phyloP scores from a whole-genome alignment of 2,329 filamentous ascomycete species.

The Arthrinium puccinioides region DNA sequence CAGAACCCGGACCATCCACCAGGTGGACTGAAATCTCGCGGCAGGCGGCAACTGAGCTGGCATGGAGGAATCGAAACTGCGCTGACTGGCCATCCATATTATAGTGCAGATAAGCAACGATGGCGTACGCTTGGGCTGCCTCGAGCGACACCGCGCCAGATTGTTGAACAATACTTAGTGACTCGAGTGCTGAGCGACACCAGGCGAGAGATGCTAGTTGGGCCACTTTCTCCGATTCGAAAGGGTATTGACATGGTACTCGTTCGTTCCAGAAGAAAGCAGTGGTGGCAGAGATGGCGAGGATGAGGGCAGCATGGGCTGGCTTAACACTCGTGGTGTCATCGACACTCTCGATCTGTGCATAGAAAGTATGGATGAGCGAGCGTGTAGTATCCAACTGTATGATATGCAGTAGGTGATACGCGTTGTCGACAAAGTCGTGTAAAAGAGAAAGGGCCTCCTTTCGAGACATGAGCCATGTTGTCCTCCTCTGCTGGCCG shows the following conservation, averaged over 20 bases:
- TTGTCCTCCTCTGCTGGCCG: not conserved
- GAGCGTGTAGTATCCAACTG: constrained; percentile 15
- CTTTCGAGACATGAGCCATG: constrained; percentile 12
- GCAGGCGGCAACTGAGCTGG: constrained; percentile 19
- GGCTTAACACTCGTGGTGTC: constrained; percentile 7
- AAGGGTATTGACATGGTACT: constrained; percentile 2
- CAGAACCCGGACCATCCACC: constrained; percentile 24
- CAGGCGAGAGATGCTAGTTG: constrained; percentile 9
- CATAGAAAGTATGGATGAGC: constrained; percentile 13
- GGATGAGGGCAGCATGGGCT: constrained; percentile 15
- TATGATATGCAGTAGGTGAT: constrained; percentile 17
- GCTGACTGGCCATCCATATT: constrained; percentile 29
- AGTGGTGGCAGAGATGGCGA: constrained; percentile 19
- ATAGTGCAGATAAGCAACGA: constrained; percentile 29
- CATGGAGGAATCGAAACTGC: constrained; percentile 22
- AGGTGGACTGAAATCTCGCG: constrained; percentile 30
- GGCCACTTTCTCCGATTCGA: constrained; percentile 12
- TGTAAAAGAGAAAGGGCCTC: constrained; percentile 18
- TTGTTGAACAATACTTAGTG: constrained; percentile 26
- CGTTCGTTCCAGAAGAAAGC: constrained; percentile 19
- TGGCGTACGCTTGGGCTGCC: constrained; percentile 27
- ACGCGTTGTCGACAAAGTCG: constrained; percentile 19
- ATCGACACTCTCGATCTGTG: constrained; percentile 3
- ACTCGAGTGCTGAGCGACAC: constrained; percentile 23
- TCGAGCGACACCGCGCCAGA: constrained; percentile 22